Evolutionary conservation across 2,329 filamentous ascomycete genomes (phyloP).

Genomic region (Beauveria sp.): DNA sequence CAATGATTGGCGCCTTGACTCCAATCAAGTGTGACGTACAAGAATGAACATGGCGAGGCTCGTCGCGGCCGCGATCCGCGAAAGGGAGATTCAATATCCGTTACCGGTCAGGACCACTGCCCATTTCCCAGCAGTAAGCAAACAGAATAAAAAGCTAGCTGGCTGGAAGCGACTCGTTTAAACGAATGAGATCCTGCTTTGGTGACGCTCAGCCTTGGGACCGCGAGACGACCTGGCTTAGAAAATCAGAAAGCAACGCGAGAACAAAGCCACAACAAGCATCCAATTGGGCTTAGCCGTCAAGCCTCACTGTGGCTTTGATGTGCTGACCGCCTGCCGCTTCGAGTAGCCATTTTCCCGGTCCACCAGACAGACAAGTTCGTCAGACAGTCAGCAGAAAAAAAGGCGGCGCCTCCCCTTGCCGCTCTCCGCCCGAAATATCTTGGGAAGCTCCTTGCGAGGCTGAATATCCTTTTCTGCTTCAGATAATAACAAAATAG

Average conservation of each 20-base stretch:
- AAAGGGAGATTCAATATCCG: background rate
- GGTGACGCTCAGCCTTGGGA: background rate
- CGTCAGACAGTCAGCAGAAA: background rate
- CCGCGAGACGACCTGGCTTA: background rate
- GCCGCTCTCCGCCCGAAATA: too few species aligned
- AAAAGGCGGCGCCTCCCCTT: background rate
- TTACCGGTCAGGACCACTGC: background rate
- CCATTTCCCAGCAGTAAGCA: too few species aligned
- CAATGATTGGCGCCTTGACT: background rate
- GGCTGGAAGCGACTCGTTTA: background rate
- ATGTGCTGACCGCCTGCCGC: background rate
- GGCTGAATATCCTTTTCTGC: background rate
- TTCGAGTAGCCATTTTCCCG: background rate
- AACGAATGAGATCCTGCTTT: background rate
- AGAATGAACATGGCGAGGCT: constrained; percentile 41
- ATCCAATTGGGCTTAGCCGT: background rate
- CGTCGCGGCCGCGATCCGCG: background rate
- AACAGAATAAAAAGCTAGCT: background rate
- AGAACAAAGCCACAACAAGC: background rate
- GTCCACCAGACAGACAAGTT: background rate
- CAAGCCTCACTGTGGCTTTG: constrained; percentile 2
- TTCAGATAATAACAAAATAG: background rate
- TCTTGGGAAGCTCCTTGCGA: background rate
- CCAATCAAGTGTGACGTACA: constrained; percentile 21
- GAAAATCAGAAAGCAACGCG: background rate